Evolutionary conservation across 179 eudicot species (phyloP).

Genomic region (Silene noctiflora): DNA sequence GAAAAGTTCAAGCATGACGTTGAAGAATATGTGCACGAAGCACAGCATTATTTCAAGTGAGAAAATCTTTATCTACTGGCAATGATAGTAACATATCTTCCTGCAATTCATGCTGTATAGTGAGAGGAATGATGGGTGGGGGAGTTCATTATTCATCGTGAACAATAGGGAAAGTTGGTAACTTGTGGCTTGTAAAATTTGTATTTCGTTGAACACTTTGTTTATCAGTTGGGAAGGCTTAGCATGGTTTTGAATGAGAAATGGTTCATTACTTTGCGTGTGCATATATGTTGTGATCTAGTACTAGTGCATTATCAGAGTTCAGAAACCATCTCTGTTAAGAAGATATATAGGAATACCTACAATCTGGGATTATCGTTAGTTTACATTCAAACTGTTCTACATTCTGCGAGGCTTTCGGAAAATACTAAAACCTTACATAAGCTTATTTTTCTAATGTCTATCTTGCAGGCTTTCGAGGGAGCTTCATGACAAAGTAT

Average conservation of each 20-base stretch:
- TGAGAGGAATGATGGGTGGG: slow-evolving; percentile 2
- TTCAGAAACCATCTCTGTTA: neutral
- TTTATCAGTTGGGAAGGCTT: neutral
- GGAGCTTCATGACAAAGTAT: slow-evolving; percentile 59
- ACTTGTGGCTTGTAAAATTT: neutral
- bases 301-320: neutral
- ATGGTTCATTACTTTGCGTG: neutral
- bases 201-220: neutral
- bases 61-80: slow-evolving; percentile 16
- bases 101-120: neutral
- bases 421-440: neutral
- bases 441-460: slow-evolving; percentile 12
- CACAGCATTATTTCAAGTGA: slow-evolving; percentile 66
- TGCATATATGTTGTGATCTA: neutral
- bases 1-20: slow-evolving; percentile 80
- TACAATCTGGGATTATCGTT: neutral
- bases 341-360: neutral
- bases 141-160: neutral
- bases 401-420: neutral
- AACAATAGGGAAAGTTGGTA: slow-evolving; percentile 3
- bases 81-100: neutral
- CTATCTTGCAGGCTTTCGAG: slow-evolving; percentile 54
- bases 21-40: slow-evolving; percentile 53
- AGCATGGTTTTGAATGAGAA: neutral
- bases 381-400: neutral